Evolutionary conservation across 208 protist species (phyloP), one percentile per base, ranked within the genome.

Genomic region (Leishmania tropica): DNA sequence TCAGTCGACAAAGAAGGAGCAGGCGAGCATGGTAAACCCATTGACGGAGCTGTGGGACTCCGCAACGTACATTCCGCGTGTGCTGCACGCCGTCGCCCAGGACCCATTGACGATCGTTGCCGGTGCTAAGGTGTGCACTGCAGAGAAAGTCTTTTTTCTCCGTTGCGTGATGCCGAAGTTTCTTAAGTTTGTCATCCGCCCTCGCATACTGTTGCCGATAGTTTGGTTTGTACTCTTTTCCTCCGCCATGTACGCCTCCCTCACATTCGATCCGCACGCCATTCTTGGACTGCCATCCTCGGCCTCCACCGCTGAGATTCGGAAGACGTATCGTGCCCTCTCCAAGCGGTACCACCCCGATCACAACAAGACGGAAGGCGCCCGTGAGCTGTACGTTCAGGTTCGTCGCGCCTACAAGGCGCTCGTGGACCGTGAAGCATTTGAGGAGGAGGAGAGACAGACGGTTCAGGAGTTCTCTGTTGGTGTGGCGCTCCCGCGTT

Each of bases 401-500:
- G 90, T 98, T 21, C 95, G 92, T 47, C 91, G 95, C 19, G 97
- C 97, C 17, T 98, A 99, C 90, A 96, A 98, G 87, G 95, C 96
- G 7, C 87, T 99, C n/a, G 92, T 96, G 0, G 93, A 98, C 82
- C 93, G 92, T n/a, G 89, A 95, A 65, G 93, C 95, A 54, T 98
- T 97, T 84, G 95, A 98, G 75, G 93, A 97, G 80, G 95, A 98
- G 76, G 95, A 96, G 76, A 78, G 83, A 70, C 88, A 93, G 76
- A 95, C 90, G 71, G 60, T 79, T 4, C 87, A 94, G n/a, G 88
- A 95, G 47, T 94, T 95, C 75, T 85, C 92, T n/a, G 93, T 98
- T 58, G 95, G 95, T 17, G 91, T 98, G 42, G 95, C 93, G n/a
- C 91, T 98, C 21, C 95, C 95, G 28, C 87, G 89, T 62, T 98